A percentile compares a stretch with the other conserved stretches of the same genome.
phyloP scores from a whole-genome alignment of 768 basidiomycete species.

The Collybiopsis confluens region DNA sequence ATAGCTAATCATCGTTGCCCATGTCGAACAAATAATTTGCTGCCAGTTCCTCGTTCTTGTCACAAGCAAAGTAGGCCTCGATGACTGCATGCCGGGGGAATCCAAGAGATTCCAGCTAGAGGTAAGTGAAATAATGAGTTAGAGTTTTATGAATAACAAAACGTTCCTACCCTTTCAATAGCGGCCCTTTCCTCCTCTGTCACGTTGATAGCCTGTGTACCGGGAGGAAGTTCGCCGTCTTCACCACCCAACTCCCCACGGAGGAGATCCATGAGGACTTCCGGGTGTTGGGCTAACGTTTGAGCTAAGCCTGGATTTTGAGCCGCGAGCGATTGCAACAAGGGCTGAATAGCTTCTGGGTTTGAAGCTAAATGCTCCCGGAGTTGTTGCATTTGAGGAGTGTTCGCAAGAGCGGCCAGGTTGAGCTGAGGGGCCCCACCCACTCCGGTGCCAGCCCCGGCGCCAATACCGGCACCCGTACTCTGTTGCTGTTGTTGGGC shows the following conservation, averaged over 20 bases:
- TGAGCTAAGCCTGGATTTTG: conserved; percentile 76
- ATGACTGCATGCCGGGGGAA: conserved; percentile 79
- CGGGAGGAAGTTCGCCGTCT: conserved; percentile 40
- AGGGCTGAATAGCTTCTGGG: conserved; percentile 69
- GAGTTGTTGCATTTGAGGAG: conserved; percentile 67
- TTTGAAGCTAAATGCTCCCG: conserved; percentile 72
- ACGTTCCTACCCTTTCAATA: conserved; percentile 72
- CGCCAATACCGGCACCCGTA: conserved; percentile 23
- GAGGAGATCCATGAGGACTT: conserved; percentile 60
- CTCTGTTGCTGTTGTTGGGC: conserved; percentile 47
- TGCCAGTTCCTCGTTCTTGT: conserved; percentile 94
- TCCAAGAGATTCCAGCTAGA: conserved; percentile 79
- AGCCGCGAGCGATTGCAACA: conserved; percentile 78
- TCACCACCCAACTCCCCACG: conserved; percentile 39
- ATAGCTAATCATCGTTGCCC: conserved; percentile 46
- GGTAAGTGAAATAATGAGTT: neutral
- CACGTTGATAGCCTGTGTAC: conserved; percentile 65
- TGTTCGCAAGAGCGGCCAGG: conserved; percentile 51
- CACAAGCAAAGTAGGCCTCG: conserved; percentile 92
- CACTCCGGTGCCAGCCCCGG: conserved; percentile 24
- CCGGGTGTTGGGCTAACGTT: conserved; percentile 66
- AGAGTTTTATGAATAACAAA: neutral
- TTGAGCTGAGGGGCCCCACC: conserved; percentile 33
- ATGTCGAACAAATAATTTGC: conserved; percentile 90
- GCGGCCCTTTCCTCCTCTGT: conserved; percentile 86